Conservation (phyloP, 2,329 filamentous ascomycete genomes). For the Fusarium torreyae region DNA sequence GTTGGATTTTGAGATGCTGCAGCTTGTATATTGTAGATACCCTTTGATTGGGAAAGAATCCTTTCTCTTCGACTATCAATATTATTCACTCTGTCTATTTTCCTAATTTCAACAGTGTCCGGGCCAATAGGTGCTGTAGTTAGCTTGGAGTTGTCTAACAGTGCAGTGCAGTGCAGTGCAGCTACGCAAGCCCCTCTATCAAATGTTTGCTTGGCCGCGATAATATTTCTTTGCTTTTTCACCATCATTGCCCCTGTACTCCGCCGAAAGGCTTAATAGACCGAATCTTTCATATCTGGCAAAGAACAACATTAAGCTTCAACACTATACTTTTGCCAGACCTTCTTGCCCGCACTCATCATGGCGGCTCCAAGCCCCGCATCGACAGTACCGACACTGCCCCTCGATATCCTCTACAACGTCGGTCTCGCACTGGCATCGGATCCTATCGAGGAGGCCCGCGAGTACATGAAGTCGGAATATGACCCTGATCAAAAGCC, state of each 20-base stretch:
- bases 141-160: too few species aligned
- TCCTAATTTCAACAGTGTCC: too few species aligned
- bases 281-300: too few species aligned
- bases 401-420: slow-evolving; percentile 35
- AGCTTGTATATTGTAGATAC: too few species aligned
- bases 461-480: neutral
- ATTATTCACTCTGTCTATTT: too few species aligned
- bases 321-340: neutral
- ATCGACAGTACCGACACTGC: slow-evolving; percentile 12
- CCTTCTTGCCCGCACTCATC: neutral
- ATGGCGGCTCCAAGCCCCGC: slow-evolving; percentile 9
- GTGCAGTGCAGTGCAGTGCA: too few species aligned
- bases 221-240: slow-evolving; percentile 11
- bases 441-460: neutral
- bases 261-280: too few species aligned
- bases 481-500: neutral
- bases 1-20: neutral
- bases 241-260: neutral
- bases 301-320: too few species aligned
- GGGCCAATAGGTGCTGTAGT: too few species aligned
- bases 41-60: too few species aligned
- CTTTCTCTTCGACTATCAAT: too few species aligned
- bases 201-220: neutral
- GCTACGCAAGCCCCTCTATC: neutral
- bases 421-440: slow-evolving; percentile 13